These are phyloP conservation scores for Yamadazyma akitaensis DNA, from an alignment of 805 yeast species.

Conservation along the genomic window DNA sequence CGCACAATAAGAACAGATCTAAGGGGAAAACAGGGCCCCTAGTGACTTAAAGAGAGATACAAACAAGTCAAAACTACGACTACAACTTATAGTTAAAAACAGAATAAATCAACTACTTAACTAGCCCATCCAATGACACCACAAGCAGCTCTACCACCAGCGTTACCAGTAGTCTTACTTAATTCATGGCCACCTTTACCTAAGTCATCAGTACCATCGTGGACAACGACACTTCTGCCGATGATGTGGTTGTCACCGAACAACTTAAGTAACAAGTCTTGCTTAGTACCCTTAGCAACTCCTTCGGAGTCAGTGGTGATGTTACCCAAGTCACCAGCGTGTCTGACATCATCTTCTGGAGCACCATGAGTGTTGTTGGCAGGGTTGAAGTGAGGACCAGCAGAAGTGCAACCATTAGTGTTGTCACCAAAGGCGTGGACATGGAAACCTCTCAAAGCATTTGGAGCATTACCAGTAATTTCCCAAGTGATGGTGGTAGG, in stretches of 20 bases:
- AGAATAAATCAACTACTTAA: slow-evolving; percentile 15
- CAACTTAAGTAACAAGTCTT: slow-evolving; percentile 74
- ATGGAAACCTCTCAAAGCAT: slow-evolving; percentile 95
- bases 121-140: slow-evolving; percentile 87
- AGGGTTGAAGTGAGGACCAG: slow-evolving; percentile 97
- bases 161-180: slow-evolving; percentile 93
- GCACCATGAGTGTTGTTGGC: slow-evolving; percentile 87
- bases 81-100: too few species aligned
- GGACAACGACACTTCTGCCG: slow-evolving; percentile 95
- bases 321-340: slow-evolving; percentile 97
- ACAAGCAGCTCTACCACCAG: slow-evolving; percentile 98
- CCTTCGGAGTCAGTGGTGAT: slow-evolving; percentile 83
- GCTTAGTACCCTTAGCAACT: slow-evolving; percentile 84
- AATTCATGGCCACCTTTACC: slow-evolving; percentile 93
- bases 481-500: slow-evolving; percentile 89
- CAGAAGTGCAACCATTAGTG: slow-evolving; percentile 98
- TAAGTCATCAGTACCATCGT: slow-evolving; percentile 88
- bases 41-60: too few species aligned
- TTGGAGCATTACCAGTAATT: slow-evolving; percentile 82
- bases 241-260: slow-evolving; percentile 83
- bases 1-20: background rate
- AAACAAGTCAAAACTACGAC: too few species aligned
- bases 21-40: background rate
- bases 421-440: slow-evolving; percentile 97
- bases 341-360: slow-evolving; percentile 77